Evolutionary conservation across 306 rosid genomes (phyloP).

Genomic region (Parietaria judaica): DNA sequence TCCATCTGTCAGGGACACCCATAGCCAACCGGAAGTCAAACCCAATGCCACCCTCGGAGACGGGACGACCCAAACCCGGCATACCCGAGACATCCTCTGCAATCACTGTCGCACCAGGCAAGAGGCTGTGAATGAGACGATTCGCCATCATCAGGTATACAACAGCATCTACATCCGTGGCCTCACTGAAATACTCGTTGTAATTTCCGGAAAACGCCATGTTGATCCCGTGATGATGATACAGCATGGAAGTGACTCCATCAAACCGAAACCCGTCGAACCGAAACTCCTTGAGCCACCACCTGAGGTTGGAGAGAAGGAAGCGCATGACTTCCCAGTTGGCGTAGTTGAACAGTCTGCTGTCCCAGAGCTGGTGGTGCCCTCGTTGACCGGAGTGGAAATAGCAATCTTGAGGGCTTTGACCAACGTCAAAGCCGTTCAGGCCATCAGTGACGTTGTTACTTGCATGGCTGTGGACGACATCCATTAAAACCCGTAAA

Average conservation of each 20-base stretch:
- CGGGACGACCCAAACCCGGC: constrained; percentile 82
- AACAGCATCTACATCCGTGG: constrained; percentile 82
- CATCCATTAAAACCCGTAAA: constrained; percentile 79
- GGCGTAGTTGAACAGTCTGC: constrained; percentile 85
- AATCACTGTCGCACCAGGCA: constrained; percentile 78
- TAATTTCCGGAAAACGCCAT: constrained; percentile 68
- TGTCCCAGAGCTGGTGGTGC: constrained; percentile 90
- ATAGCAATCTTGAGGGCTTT: constrained; percentile 78
- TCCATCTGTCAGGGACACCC: constrained; percentile 96
- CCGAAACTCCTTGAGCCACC: constrained; percentile 92
- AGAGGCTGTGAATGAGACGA: constrained; percentile 48
- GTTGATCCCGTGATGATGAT: constrained; percentile 93
- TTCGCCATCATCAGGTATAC: constrained; percentile 94
- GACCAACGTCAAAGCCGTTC: constrained; percentile 95
- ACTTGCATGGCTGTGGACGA: constrained; percentile 96
- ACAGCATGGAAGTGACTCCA: constrained; percentile 94
- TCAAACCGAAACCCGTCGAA: constrained; percentile 97
- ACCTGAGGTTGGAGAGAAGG: constrained; percentile 78
- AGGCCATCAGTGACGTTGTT: constrained; percentile 88
- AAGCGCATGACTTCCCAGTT: constrained; percentile 99
- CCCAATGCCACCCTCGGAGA: constrained; percentile 71
- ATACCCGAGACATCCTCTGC: constrained; percentile 99
- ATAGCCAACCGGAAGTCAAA: constrained; percentile 89
- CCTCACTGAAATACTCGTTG: constrained; percentile 80
- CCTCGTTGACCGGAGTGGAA: constrained; percentile 86